These are phyloP conservation scores for Globisporangium parvum DNA, from an alignment of 352 stramenopile species.

Conservation along the genomic window DNA sequence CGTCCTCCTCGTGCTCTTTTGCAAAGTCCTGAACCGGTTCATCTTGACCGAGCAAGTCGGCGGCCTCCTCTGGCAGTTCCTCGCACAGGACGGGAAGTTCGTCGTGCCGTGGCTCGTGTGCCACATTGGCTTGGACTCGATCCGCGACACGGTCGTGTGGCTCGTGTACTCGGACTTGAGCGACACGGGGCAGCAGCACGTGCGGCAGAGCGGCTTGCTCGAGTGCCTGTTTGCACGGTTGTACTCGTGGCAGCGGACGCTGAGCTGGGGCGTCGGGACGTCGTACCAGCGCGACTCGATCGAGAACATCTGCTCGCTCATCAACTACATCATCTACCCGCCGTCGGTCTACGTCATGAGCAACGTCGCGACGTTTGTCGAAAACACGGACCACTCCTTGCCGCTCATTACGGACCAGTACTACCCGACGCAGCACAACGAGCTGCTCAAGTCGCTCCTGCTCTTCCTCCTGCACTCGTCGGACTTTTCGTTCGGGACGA, in stretches of 20 bases:
- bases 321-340: conserved; percentile 86
- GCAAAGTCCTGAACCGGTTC: conserved; percentile 83
- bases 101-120: conserved; percentile 71
- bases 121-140: conserved; percentile 81
- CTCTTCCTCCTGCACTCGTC: conserved; percentile 51
- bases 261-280: conserved; percentile 80
- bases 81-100: conserved; percentile 60
- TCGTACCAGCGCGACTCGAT: conserved; percentile 82
- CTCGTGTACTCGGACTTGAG: conserved; percentile 82
- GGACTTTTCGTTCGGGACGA: conserved; percentile 67
- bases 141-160: conserved; percentile 80
- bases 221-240: conserved; percentile 71
- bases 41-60: conserved; percentile 68
- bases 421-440: conserved; percentile 72
- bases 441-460: conserved; percentile 74
- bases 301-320: conserved; percentile 79
- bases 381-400: conserved; percentile 76
- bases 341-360: conserved; percentile 85
- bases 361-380: conserved; percentile 76
- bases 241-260: conserved; percentile 75
- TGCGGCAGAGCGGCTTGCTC: conserved; percentile 67
- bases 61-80: conserved; percentile 56
- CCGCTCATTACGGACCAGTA: conserved; percentile 84
- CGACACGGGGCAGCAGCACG: conserved; percentile 45
- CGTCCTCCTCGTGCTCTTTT: conserved; percentile 78